A percentile compares a stretch with the other conserved stretches of the same genome.
Evolutionary conservation across 2,329 filamentous ascomycete species (phyloP).

Genomic region (Verticillium klebahnii): DNA sequence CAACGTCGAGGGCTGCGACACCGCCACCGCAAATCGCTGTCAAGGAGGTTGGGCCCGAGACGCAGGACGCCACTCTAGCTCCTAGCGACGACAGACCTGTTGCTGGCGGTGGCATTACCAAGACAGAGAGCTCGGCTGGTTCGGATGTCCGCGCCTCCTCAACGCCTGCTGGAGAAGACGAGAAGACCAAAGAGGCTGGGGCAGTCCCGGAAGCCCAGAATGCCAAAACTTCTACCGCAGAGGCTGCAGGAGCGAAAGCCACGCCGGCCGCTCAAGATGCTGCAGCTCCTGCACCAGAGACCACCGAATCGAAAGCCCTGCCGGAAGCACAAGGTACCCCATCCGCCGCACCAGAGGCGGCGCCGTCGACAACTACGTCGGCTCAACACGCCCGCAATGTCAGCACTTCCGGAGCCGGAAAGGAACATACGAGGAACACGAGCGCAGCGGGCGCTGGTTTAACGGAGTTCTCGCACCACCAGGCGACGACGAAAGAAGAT

Average conservation of each 20-base stretch:
- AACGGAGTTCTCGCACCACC: conserved; percentile 87
- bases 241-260: not conserved
- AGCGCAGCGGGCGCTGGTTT: conserved; percentile 32
- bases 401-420: not conserved
- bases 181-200: conserved; percentile 1
- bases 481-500: conserved; percentile 55
- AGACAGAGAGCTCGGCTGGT: conserved; percentile 1
- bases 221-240: not conserved
- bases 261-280: not conserved
- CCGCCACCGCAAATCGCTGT: conserved; percentile 2
- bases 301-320: not conserved
- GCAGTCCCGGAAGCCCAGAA: not conserved
- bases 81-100: conserved; percentile 5
- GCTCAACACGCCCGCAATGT: not conserved
- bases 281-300: not conserved
- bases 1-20: conserved; percentile 3
- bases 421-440: conserved; percentile 20
- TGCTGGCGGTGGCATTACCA: not conserved
- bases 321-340: not conserved
- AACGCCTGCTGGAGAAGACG: not conserved
- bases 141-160: conserved; percentile 3
- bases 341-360: not conserved
- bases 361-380: not conserved
- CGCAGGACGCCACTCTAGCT: not conserved
- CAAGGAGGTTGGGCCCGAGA: not conserved